phyloP scores from a whole-genome alignment of 768 basidiomycete genomes.

The Calocybe cyanea region DNA sequence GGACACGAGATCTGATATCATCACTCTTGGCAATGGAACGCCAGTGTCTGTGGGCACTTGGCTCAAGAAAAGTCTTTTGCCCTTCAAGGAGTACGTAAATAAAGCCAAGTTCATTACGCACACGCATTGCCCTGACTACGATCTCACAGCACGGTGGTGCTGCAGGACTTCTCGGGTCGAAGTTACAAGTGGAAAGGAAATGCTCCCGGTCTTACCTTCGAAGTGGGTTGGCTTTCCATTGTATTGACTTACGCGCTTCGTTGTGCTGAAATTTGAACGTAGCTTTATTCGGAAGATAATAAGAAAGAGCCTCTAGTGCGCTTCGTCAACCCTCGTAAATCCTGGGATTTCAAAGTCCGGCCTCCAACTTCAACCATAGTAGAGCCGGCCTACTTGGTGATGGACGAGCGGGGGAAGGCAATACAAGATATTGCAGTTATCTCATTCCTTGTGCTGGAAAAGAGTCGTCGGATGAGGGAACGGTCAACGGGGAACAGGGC shows the following conservation, averaged over 20 bases:
- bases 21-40: slow-evolving; percentile 29
- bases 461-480: slow-evolving; percentile 29
- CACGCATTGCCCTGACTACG: too few species aligned
- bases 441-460: slow-evolving; percentile 41
- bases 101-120: neutral
- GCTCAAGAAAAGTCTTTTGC: slow-evolving; percentile 13
- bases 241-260: too few species aligned
- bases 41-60: slow-evolving; percentile 22
- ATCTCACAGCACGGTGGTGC: slow-evolving; percentile 9
- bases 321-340: slow-evolving; percentile 26
- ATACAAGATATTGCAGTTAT: slow-evolving; percentile 35
- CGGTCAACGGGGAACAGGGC: slow-evolving; percentile 16
- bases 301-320: slow-evolving; percentile 30
- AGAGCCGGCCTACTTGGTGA: slow-evolving; percentile 26
- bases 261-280: too few species aligned
- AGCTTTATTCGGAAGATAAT: slow-evolving; percentile 34
- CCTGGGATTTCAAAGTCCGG: slow-evolving; percentile 15
- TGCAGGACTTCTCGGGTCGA: slow-evolving; percentile 8
- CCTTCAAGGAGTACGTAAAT: slow-evolving; percentile 12
- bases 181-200: slow-evolving; percentile 13
- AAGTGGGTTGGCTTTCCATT: slow-evolving; percentile 4
- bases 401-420: slow-evolving; percentile 29
- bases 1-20: slow-evolving; percentile 32
- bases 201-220: slow-evolving; percentile 12
- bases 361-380: slow-evolving; percentile 14